Conservation (phyloP, 495 filamentous ascomycete genomes). For the Hypoxylon trugodes region DNA sequence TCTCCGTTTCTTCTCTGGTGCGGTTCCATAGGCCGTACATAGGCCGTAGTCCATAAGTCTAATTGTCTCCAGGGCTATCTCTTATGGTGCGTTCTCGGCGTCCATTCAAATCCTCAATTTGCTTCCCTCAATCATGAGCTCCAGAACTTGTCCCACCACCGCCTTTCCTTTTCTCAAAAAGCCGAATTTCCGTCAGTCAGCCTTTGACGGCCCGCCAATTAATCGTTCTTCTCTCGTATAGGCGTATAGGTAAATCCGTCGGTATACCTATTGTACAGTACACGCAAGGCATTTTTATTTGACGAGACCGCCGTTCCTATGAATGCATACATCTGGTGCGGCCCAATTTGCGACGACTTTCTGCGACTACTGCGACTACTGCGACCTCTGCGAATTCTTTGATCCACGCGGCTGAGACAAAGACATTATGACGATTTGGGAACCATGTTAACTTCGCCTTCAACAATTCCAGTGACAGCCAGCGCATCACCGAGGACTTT, state of each 20-base stretch:
- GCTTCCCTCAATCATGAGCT: slow-evolving; percentile 27
- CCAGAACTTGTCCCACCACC: slow-evolving; percentile 32
- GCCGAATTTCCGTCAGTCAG: slow-evolving; percentile 21
- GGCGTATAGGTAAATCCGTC: slow-evolving; percentile 6
- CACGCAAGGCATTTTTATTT: slow-evolving; percentile 10
- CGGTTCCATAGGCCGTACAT: too few relatives aligned
- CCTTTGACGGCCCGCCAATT: slow-evolving; percentile 15
- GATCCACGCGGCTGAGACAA: slow-evolving; percentile 24
- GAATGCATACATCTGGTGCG: slow-evolving; percentile 24
- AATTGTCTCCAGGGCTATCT: too few relatives aligned
- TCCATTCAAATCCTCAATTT: slow-evolving; percentile 21
- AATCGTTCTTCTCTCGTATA: slow-evolving; percentile 19
- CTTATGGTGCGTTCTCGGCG: slow-evolving; percentile 33
- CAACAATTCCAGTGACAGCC: slow-evolving; percentile 49
- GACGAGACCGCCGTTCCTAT: slow-evolving; percentile 25
- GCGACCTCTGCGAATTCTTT: slow-evolving; percentile 23
- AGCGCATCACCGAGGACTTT: slow-evolving; percentile 57
- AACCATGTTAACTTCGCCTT: slow-evolving; percentile 62
- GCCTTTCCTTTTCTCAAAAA: slow-evolving; percentile 27
- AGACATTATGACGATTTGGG: slow-evolving; percentile 41
- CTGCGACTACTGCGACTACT: slow-evolving; percentile 12
- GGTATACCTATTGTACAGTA: background rate
- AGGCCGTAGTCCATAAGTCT: too few relatives aligned
- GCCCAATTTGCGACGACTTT: slow-evolving; percentile 25
- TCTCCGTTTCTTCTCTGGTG: too few relatives aligned